phyloP scores from a whole-genome alignment of 2,329 filamentous ascomycete species.

The Drechslera avenae region DNA sequence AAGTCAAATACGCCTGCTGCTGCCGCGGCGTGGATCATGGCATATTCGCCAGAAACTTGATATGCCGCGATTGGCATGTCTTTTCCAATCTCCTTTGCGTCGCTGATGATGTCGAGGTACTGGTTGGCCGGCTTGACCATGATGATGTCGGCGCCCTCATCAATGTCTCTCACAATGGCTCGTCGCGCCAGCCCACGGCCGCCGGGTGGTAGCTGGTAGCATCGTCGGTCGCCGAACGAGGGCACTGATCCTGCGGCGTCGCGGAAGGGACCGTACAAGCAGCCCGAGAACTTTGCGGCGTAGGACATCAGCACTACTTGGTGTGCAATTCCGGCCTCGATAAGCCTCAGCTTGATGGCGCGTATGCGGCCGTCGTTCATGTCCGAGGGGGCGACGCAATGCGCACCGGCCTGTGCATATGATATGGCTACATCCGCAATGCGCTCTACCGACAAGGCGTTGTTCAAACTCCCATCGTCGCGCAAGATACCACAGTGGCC shows the following conservation, averaged over 20 bases:
- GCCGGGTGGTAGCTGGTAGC: conserved; percentile 94
- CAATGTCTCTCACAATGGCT: conserved; percentile 87
- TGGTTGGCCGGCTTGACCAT: conserved; percentile 98
- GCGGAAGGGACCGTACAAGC: conserved; percentile 94
- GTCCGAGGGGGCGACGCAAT: conserved; percentile 95
- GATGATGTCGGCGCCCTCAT: conserved; percentile 94
- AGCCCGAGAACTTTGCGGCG: conserved; percentile 96
- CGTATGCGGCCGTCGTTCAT: conserved; percentile 99
- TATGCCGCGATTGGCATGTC: conserved; percentile 95
- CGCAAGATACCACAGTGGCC: conserved; percentile 96
- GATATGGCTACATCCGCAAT: conserved; percentile 97
- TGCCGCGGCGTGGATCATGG: conserved; percentile 95
- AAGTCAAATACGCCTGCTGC: conserved; percentile 97
- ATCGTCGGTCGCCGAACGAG: conserved; percentile 91
- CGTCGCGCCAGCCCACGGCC: conserved; percentile 89
- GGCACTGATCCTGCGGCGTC: conserved; percentile 91
- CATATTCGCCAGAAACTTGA: conserved; percentile 95
- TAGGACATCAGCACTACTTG: conserved; percentile 95
- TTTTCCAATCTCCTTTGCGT: conserved; percentile 91
- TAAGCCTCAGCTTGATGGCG: conserved; percentile 96
- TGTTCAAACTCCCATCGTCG: conserved; percentile 92
- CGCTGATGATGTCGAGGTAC: conserved; percentile 96
- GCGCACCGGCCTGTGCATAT: conserved; percentile 92
- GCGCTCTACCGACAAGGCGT: conserved; percentile 88
- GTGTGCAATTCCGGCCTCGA: conserved; percentile 91